A percentile compares a stretch with the other conserved stretches of the same genome.
phyloP scores from a whole-genome alignment of 148 eudicot genomes.

The Fagopyrum esculentum region DNA sequence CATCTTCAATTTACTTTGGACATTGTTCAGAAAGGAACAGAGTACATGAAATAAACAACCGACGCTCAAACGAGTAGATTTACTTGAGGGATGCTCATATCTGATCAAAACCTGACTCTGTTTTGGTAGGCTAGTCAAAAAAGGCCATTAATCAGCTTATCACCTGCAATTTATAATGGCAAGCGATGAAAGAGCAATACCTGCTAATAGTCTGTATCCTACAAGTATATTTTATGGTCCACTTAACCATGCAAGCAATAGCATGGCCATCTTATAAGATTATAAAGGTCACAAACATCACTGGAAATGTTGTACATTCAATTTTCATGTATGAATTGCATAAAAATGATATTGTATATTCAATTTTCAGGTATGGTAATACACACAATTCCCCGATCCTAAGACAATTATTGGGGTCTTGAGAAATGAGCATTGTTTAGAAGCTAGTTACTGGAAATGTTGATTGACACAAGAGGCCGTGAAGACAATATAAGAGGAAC shows the following conservation, averaged over 20 bases:
- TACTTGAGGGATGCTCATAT: background rate
- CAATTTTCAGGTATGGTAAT: no score
- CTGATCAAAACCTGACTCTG: background rate
- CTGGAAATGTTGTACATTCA: no score
- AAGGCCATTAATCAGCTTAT: background rate
- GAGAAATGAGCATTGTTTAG: no score
- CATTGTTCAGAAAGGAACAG: background rate
- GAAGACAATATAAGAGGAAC: no score
- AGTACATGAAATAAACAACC: background rate
- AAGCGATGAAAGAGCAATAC: background rate
- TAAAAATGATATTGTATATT: no score
- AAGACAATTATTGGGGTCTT: no score
- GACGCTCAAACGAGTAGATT: background rate
- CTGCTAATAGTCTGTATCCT: background rate
- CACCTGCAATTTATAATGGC: background rate
- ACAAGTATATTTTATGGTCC: background rate
- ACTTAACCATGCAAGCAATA: background rate
- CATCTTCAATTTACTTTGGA: background rate
- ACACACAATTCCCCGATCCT: no score
- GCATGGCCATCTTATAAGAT: background rate
- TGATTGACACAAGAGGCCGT: no score
- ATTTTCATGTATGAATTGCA: no score
- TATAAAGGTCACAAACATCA: background rate
- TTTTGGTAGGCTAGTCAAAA: background rate
- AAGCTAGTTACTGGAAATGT: no score